Evolutionary conservation across 495 filamentous ascomycete species (phyloP).

Genomic region (Aspergillus nanangensis): DNA sequence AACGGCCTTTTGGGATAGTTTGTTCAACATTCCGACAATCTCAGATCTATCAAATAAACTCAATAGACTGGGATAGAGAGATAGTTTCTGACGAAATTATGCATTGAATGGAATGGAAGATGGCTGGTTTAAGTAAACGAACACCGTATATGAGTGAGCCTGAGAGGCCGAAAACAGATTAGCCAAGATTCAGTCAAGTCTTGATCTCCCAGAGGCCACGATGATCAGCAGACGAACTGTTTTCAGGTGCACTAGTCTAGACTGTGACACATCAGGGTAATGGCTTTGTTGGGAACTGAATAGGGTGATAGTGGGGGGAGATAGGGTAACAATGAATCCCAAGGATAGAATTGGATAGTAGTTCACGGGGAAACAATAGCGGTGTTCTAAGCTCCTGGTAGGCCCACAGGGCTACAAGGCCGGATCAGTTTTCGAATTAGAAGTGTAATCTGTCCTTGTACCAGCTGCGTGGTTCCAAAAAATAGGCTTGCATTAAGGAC

Average conservation of each 20-base stretch:
- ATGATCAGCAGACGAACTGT: not conserved
- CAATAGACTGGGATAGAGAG: conserved; percentile 24
- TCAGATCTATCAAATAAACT: conserved; percentile 10
- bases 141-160: not conserved
- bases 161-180: not conserved
- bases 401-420: not conserved
- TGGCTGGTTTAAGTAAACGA: conserved; percentile 35
- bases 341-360: too few species aligned
- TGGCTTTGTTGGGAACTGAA: not conserved
- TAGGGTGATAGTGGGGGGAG: not conserved
- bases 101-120: conserved; percentile 31
- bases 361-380: not conserved
- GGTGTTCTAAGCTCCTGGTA: not conserved
- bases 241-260: not conserved
- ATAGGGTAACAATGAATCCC: not conserved
- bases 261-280: not conserved
- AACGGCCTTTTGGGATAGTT: conserved; percentile 29
- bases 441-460: not conserved
- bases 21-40: conserved; percentile 31
- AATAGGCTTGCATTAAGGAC: too few species aligned
- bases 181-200: not conserved
- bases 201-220: not conserved
- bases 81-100: conserved; percentile 18
- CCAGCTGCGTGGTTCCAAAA: too few species aligned
- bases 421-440: not conserved